Conservation (phyloP, 768 basidiomycete species). For the Amylocystis lapponica region DNA sequence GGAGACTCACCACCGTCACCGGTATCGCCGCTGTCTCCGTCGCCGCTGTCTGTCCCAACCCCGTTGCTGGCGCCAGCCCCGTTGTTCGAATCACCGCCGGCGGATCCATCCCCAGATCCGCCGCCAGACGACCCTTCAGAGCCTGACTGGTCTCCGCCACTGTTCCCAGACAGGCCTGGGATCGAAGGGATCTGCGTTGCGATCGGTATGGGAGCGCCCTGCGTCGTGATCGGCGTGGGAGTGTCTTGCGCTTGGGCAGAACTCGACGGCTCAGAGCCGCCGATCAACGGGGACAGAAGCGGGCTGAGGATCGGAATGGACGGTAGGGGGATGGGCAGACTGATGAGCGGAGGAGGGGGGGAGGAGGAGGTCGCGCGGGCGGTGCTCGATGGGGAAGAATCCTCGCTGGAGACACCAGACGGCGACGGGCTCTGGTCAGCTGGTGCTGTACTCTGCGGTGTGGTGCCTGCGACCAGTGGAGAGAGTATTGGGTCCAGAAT, state of each 20-base stretch:
- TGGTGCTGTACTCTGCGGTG: neutral
- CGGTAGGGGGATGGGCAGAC: constrained; percentile 33
- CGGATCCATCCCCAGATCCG: neutral
- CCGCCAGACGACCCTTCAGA: neutral
- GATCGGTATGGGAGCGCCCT: constrained; percentile 1
- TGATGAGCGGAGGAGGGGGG: too few relatives aligned
- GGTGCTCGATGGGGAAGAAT: too few relatives aligned
- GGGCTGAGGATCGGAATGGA: constrained; percentile 35
- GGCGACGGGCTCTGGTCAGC: constrained; percentile 1
- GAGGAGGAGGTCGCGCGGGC: too few relatives aligned
- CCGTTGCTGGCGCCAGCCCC: neutral
- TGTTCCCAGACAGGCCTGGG: neutral
- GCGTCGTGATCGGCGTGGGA: neutral
- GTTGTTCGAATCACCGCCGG: neutral
- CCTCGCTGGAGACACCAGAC: too few relatives aligned
- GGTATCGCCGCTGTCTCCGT: neutral
- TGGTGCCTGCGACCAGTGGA: constrained; percentile 18
- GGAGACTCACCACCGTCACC: neutral
- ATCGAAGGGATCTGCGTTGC: constrained; percentile 3
- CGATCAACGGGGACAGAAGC: constrained; percentile 26
- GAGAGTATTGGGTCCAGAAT: constrained; percentile 31
- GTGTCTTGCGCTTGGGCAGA: constrained; percentile 1
- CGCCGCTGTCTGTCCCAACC: neutral
- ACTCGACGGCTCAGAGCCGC: constrained; percentile 6
- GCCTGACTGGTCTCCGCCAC: neutral